Evolutionary conservation across 805 yeast species (phyloP).

Genomic region (Wickerhamomyces canadensis): DNA sequence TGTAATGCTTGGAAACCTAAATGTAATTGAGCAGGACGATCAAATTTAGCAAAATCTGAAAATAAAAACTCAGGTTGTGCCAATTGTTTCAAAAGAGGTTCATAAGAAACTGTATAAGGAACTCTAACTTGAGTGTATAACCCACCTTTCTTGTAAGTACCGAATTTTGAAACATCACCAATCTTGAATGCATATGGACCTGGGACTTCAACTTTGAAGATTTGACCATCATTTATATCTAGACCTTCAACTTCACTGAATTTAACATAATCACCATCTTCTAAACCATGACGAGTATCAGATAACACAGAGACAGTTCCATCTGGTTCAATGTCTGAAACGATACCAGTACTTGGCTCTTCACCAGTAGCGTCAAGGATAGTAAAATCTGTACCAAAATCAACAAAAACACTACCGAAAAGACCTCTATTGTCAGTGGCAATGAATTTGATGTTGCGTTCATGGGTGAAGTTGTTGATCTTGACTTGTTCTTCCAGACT

Average conservation of each 20-base stretch:
- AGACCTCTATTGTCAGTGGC: slow-evolving; percentile 81
- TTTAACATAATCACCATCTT: slow-evolving; percentile 87
- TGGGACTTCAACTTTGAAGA: slow-evolving; percentile 72
- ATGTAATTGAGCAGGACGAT: slow-evolving; percentile 86
- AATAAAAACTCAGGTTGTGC: slow-evolving; percentile 69
- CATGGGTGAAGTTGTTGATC: slow-evolving; percentile 72
- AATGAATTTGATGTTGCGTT: slow-evolving; percentile 69
- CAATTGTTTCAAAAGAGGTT: slow-evolving; percentile 60
- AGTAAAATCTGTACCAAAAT: slow-evolving; percentile 77
- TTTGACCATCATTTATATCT: slow-evolving; percentile 66
- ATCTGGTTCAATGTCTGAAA: slow-evolving; percentile 79
- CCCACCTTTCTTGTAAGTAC: slow-evolving; percentile 77
- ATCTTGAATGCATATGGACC: slow-evolving; percentile 95
- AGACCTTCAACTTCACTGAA: slow-evolving; percentile 84
- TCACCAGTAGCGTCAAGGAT: slow-evolving; percentile 88
- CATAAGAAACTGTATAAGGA: slow-evolving; percentile 60
- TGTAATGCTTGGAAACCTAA: slow-evolving; percentile 88
- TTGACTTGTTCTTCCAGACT: slow-evolving; percentile 68
- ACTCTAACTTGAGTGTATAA: slow-evolving; percentile 87
- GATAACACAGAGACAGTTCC: slow-evolving; percentile 94
- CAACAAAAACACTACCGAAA: slow-evolving; percentile 85
- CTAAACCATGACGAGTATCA: slow-evolving; percentile 87
- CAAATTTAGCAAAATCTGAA: slow-evolving; percentile 92
- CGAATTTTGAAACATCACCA: slow-evolving; percentile 47
- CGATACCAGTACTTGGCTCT: slow-evolving; percentile 82